A percentile compares a stretch with the other conserved stretches of the same genome.
These are phyloP conservation scores for Cydonia oblonga DNA, from an alignment of 331 rosid genomes.

Conservation along the genomic window DNA sequence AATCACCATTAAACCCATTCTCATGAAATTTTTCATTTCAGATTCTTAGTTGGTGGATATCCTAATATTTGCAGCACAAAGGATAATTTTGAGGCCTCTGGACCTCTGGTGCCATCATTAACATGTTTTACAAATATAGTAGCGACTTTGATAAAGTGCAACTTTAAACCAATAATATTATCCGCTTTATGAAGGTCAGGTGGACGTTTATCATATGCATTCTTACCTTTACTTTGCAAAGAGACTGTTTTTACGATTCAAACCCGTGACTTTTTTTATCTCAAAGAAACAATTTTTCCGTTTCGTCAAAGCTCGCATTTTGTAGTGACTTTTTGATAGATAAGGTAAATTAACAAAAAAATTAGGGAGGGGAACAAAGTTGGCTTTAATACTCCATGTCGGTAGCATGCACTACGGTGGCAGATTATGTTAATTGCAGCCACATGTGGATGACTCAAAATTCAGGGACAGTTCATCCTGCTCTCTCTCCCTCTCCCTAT, in stretches of 20 bases:
- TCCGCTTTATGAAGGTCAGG: accelerated
- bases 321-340: slow-evolving; percentile 6
- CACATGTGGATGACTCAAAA: slow-evolving; percentile 14
- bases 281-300: too few species aligned
- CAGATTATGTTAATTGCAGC: slow-evolving; percentile 9
- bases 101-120: slow-evolving; percentile 20
- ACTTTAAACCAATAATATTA: too few species aligned
- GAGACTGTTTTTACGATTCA: accelerated
- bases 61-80: slow-evolving; percentile 12
- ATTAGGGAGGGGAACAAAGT: background rate
- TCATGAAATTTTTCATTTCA: background rate
- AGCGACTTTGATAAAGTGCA: too few species aligned
- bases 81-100: slow-evolving; percentile 16
- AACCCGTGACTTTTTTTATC: too few species aligned
- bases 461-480: slow-evolving; percentile 15
- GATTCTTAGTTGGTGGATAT: slow-evolving; percentile 11
- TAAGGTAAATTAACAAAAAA: slow-evolving; percentile 6
- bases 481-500: background rate
- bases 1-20: background rate
- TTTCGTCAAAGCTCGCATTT: too few species aligned
- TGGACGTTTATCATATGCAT: too few species aligned
- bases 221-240: accelerated
- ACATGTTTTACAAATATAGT: slow-evolving; percentile 12
- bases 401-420: background rate
- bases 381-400: background rate